A percentile compares a stretch with the other conserved stretches of the same genome.
Evolutionary conservation across 1,139 yeast species (phyloP).

Genomic region (Blastobotrys proliferans): DNA sequence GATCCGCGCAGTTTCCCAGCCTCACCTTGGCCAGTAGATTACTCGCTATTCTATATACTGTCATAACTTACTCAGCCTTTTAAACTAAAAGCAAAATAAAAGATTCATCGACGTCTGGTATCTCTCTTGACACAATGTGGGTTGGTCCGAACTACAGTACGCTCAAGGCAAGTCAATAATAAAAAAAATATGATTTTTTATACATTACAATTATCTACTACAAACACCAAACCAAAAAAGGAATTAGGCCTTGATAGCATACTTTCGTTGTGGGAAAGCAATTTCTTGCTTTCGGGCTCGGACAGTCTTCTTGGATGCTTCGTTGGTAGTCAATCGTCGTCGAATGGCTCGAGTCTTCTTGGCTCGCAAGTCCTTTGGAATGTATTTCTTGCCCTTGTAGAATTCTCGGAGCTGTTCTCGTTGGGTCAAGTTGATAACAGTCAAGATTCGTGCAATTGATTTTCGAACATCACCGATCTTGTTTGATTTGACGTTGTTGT

Average conservation of each 20-base stretch:
- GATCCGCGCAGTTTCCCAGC: too few species aligned
- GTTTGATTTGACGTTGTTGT: slow-evolving; percentile 45
- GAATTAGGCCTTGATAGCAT: slow-evolving; percentile 93
- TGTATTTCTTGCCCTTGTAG: slow-evolving; percentile 91
- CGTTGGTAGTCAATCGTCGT: slow-evolving; percentile 89
- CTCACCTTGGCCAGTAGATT: too few species aligned
- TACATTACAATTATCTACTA: neutral
- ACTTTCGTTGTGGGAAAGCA: slow-evolving; percentile 98
- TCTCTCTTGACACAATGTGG: too few species aligned
- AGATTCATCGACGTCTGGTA: too few species aligned
- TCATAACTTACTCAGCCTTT: too few species aligned
- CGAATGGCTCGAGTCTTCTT: slow-evolving; percentile 99
- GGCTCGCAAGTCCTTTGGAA: slow-evolving; percentile 98
- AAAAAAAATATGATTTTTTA: neutral
- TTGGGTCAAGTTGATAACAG: slow-evolving; percentile 94
- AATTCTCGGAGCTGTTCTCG: slow-evolving; percentile 93
- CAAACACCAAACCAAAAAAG: neutral
- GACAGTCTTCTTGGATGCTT: slow-evolving; percentile 75
- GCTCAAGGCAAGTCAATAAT: neutral
- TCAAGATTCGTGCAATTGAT: slow-evolving; percentile 97
- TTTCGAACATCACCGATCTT: slow-evolving; percentile 91
- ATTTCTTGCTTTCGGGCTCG: slow-evolving; percentile 88
- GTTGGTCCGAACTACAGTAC: too few species aligned
- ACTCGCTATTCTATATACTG: too few species aligned
- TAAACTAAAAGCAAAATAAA: too few species aligned